Conservation (phyloP, 495 filamentous ascomycete genomes). For the Parmelia sp. region DNA sequence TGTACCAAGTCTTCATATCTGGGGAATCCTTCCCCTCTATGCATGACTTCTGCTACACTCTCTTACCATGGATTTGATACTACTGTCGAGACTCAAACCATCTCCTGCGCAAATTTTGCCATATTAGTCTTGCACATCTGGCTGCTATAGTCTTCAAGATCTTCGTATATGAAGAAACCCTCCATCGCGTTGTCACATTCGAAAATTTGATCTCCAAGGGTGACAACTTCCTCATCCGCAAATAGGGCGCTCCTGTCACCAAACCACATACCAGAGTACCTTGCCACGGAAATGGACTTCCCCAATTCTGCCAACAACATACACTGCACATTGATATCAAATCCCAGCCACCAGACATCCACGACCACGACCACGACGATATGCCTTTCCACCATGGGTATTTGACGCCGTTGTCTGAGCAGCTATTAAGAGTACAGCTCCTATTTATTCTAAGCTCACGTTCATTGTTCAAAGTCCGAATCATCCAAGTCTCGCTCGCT, state of each 20-base stretch:
- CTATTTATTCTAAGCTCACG: too few relatives aligned
- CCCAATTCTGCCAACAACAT: background rate
- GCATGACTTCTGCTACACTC: too few relatives aligned
- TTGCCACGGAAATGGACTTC: background rate
- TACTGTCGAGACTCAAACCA: background rate
- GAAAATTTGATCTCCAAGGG: background rate
- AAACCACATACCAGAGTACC: background rate
- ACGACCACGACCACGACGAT: conserved; percentile 1
- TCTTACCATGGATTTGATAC: background rate
- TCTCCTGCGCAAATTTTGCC: background rate
- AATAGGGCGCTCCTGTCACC: background rate
- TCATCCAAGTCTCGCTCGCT: conserved; percentile 16
- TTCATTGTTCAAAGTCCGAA: conserved; percentile 10
- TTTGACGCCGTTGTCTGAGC: too few relatives aligned
- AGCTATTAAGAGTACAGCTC: too few relatives aligned
- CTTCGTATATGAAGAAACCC: background rate
- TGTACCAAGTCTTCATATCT: too few relatives aligned
- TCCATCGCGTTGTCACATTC: background rate
- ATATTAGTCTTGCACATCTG: background rate
- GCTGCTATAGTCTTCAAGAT: background rate
- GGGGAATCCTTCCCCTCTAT: too few relatives aligned
- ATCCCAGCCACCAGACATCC: background rate
- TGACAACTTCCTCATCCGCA: background rate
- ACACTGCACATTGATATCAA: background rate
- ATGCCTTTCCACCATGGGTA: too few relatives aligned